Evolutionary conservation across 495 filamentous ascomycete genomes (phyloP), one percentile per base, ranked within the genome.

Genomic region (Talaromyces thailandensis): DNA sequence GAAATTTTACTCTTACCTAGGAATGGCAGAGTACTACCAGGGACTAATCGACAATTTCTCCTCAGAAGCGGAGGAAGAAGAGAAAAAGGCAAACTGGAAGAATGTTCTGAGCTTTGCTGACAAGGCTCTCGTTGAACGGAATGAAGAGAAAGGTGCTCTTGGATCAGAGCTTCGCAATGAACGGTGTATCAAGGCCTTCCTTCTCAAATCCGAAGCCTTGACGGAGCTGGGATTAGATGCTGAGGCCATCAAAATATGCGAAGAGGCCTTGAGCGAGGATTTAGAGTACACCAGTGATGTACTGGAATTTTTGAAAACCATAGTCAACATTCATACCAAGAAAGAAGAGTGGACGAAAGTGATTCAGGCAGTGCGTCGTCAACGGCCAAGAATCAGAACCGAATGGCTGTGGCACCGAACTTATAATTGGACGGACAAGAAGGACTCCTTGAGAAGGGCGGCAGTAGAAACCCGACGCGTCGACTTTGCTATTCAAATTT

Each of bases 121-220:
- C 50, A 52, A 52, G 24, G 50, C 50, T 12, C 50, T 52, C 2
- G 8, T 52, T 52, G 50, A 52, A 52, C n/a, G 50, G 24, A 52
- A 52, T 24, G 50, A 52, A 52, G 50, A 52, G 50, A 52, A 52
- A 52, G 50, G 50, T 5, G 50, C 50, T 52, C 50, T 52, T 52
- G 50, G 50, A 12, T 52, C 50, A 24, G 50, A 52, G 21, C 50
- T 52, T 23, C 50, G 50, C 24, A 52, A 52, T 52, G 50, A 52
- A 26, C 50, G 50, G 50, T 52, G 50, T 26, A 26, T 52, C 18
- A 21, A 52, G 7, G 50, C 50, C 50, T 52, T 23, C 21, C 50
- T 52, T 24, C 50, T 52, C 14, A 52, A 52, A 26, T 52, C 50
- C 4, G 14, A 26, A 52, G 50, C 50, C 18, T 24, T 52, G 50